Conservation (phyloP, 1,284 basidiomycete genomes). For the Ceratobasidium sp. region DNA sequence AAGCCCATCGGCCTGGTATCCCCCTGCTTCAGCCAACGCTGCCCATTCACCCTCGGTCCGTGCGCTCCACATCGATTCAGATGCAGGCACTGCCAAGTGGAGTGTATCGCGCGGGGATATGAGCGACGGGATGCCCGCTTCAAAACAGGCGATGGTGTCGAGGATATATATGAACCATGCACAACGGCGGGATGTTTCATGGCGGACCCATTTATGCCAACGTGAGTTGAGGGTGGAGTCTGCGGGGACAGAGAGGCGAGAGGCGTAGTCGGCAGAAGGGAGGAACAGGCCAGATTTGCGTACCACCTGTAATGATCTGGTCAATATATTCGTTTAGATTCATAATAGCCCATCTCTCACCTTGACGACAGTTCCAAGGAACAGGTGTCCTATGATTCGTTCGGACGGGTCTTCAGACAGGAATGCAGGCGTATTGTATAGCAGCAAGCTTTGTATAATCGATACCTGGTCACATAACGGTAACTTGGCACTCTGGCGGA, state of each 20-base stretch:
- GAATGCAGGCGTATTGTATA: conserved; percentile 58
- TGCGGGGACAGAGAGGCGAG: conserved; percentile 48
- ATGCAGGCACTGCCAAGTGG: conserved; percentile 57
- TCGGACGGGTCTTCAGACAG: conserved; percentile 55
- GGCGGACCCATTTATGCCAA: conserved; percentile 59
- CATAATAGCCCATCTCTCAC: conserved; percentile 7
- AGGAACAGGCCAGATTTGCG: conserved; percentile 58
- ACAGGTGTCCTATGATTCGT: conserved; percentile 55
- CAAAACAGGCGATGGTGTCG: conserved; percentile 58
- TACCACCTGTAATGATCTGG: conserved; percentile 52
- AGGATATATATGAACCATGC: conserved; percentile 58
- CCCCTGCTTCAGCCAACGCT: conserved; percentile 17
- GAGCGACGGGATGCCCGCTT: conserved; percentile 56
- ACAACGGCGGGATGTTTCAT: conserved; percentile 53
- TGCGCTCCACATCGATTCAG: conserved; percentile 58
- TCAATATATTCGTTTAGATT: neutral
- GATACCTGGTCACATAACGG: conserved; percentile 57
- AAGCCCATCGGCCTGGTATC: conserved; percentile 39
- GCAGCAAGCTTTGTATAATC: conserved; percentile 56
- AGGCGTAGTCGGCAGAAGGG: conserved; percentile 53
- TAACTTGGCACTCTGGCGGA: conserved; percentile 50
- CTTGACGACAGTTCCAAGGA: conserved; percentile 56
- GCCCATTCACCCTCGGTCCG: conserved; percentile 55
- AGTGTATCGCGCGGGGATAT: conserved; percentile 55
- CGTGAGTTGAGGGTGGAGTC: conserved; percentile 53